Percentiles rank a stretch among this genome's conserved stretches.
Evolutionary conservation across 1,284 basidiomycete genomes (phyloP).

Genomic region (Ceratobasidium sp.): DNA sequence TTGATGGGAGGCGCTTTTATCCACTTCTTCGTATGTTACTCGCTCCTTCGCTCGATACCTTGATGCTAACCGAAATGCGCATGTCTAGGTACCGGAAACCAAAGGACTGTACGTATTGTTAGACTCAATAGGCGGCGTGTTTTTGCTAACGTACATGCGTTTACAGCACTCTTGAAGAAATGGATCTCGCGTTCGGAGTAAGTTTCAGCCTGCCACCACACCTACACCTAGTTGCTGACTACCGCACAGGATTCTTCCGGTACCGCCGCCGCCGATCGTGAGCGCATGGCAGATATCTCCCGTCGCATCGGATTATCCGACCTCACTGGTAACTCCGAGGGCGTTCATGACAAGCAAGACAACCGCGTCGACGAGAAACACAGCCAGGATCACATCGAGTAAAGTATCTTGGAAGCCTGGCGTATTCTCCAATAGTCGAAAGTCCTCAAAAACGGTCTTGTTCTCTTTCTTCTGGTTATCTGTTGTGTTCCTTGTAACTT

Average conservation of each 20-base stretch:
- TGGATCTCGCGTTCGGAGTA: constrained; percentile 75
- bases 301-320: constrained; percentile 64
- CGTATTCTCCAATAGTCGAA: too few relatives aligned
- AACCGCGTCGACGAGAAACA: constrained; percentile 17
- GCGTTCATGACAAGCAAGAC: constrained; percentile 17
- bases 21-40: constrained; percentile 64
- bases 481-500: too few relatives aligned
- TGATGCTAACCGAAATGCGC: constrained; percentile 23
- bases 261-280: constrained; percentile 64
- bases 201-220: not conserved
- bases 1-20: constrained; percentile 72
- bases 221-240: not conserved
- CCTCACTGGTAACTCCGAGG: constrained; percentile 4
- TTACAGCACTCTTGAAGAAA: constrained; percentile 61
- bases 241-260: constrained; percentile 57
- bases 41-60: not conserved
- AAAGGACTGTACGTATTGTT: constrained; percentile 65
- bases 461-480: too few relatives aligned
- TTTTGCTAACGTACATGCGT: not conserved
- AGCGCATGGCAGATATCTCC: constrained; percentile 66
- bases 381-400: constrained; percentile 21
- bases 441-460: too few relatives aligned
- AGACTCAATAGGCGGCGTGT: not conserved
- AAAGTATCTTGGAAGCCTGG: not conserved
- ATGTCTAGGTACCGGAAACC: constrained; percentile 72